A percentile compares a stretch with the other conserved stretches of the same genome.
Conservation (phyloP, 805 yeast genomes). For the Cyberlindnera xylosilytica region DNA sequence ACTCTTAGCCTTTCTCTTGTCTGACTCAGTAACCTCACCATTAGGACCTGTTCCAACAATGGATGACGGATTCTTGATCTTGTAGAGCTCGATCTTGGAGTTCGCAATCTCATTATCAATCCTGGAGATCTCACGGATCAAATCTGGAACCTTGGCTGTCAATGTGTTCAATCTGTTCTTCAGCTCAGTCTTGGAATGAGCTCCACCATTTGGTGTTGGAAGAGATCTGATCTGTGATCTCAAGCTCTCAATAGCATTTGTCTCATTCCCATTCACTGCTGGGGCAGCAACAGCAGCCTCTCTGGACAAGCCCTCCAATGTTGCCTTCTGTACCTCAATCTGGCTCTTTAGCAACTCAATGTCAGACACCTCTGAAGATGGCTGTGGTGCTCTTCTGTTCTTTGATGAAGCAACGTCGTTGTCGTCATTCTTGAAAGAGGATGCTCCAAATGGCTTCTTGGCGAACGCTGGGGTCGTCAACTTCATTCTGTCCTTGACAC, state of each 20-base stretch:
- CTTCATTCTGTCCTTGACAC: slow-evolving; percentile 55
- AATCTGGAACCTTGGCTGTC: slow-evolving; percentile 67
- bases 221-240: slow-evolving; percentile 54
- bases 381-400: slow-evolving; percentile 42
- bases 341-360: slow-evolving; percentile 57
- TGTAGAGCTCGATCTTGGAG: slow-evolving; percentile 62
- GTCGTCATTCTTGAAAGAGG: slow-evolving; percentile 74
- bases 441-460: slow-evolving; percentile 25
- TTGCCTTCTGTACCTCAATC: slow-evolving; percentile 67
- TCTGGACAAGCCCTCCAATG: slow-evolving; percentile 59
- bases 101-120: slow-evolving; percentile 67
- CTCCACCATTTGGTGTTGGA: slow-evolving; percentile 34
- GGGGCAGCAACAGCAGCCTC: slow-evolving; percentile 1
- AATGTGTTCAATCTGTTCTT: slow-evolving; percentile 55
- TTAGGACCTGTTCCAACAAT: slow-evolving; percentile 83
- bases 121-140: slow-evolving; percentile 59
- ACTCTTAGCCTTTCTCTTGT: slow-evolving; percentile 74
- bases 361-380: slow-evolving; percentile 8
- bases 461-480: slow-evolving; percentile 17
- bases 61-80: slow-evolving; percentile 64
- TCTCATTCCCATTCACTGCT: slow-evolving; percentile 37
- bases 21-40: slow-evolving; percentile 82
- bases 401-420: slow-evolving; percentile 59
- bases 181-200: slow-evolving; percentile 41
- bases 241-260: slow-evolving; percentile 58